Evolutionary conservation across 2,329 filamentous ascomycete genomes (phyloP).

Genomic region (Alternaria conjuncta): DNA sequence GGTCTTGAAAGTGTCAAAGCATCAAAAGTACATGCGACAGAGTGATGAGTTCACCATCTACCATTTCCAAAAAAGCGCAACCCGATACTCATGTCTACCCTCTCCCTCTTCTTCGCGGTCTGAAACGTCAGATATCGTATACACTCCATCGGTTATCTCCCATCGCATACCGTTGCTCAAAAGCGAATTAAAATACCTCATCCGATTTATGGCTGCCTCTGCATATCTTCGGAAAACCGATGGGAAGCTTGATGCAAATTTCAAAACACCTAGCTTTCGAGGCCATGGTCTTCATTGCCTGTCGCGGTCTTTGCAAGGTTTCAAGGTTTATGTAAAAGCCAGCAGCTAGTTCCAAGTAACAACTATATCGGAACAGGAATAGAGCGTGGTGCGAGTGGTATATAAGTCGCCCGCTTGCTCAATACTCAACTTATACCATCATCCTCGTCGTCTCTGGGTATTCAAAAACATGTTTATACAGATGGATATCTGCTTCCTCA

Average conservation of each 20-base stretch:
- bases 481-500: background rate
- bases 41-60: background rate
- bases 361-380: background rate
- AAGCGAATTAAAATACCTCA: background rate
- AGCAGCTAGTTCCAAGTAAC: background rate
- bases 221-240: background rate
- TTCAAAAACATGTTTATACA: background rate
- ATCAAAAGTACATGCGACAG: background rate
- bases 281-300: background rate
- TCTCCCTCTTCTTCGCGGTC: accelerated
- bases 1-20: background rate
- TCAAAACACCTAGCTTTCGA: background rate
- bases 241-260: background rate
- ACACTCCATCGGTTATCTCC: background rate
- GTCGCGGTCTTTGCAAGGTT: background rate
- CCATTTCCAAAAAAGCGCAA: too few species aligned
- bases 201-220: background rate
- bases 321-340: background rate
- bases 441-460: background rate
- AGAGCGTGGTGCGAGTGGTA: background rate
- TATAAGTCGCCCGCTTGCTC: background rate
- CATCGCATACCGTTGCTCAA: background rate
- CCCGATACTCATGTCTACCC: background rate
- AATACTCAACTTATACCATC: background rate
- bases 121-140: accelerated